Evolutionary conservation across 805 yeast genomes (phyloP).

Genomic region (Candida methanosorbosa): DNA sequence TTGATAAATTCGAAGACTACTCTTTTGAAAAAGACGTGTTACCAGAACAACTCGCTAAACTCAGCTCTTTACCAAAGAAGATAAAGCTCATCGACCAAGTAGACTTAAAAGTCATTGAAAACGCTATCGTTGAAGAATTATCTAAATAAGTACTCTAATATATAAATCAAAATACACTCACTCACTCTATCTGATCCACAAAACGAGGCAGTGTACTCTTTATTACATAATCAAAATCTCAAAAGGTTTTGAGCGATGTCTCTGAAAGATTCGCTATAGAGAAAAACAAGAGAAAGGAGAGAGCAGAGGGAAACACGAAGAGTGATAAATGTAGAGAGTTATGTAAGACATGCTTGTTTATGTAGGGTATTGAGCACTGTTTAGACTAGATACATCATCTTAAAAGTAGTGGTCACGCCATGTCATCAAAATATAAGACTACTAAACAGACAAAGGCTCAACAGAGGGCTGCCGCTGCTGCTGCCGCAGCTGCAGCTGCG

Average conservation of each 20-base stretch:
- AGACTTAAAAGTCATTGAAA: constrained; percentile 66
- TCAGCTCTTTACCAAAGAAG: constrained; percentile 66
- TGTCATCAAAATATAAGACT: constrained; percentile 2
- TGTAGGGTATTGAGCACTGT: too few relatives aligned
- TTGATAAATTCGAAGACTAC: constrained; percentile 58
- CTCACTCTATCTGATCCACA: too few relatives aligned
- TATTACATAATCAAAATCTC: not conserved
- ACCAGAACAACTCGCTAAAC: constrained; percentile 75
- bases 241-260: too few relatives aligned
- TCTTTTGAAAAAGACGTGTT: constrained; percentile 82
- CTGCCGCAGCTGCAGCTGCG: not conserved
- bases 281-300: not conserved
- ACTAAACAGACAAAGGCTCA: not conserved
- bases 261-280: too few relatives aligned
- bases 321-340: too few relatives aligned
- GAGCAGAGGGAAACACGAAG: too few relatives aligned
- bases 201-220: too few relatives aligned
- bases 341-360: too few relatives aligned
- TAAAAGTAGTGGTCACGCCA: too few relatives aligned
- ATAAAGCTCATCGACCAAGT: constrained; percentile 63
- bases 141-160: constrained; percentile 26
- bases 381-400: too few relatives aligned
- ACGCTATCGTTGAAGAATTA: constrained; percentile 66
- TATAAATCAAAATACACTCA: too few relatives aligned
- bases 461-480: constrained; percentile 1